Conservation (phyloP, 164 flowering plant genomes). For the Houttuynia cordata region DNA sequence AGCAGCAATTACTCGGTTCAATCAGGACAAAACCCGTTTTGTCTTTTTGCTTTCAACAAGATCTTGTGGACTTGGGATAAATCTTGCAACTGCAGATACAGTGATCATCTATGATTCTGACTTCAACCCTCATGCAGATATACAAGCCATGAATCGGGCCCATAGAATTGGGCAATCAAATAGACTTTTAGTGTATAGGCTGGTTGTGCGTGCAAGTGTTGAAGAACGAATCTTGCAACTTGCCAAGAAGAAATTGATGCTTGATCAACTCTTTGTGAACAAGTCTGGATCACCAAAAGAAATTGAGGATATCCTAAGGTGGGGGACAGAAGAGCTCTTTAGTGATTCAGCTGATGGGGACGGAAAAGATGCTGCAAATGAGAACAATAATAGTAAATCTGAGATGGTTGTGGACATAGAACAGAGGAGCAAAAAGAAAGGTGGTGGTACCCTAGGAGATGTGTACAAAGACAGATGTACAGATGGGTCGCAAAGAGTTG, state of each 20-base stretch:
- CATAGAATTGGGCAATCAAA: slow-evolving; percentile 98
- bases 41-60: slow-evolving; percentile 93
- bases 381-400: slow-evolving; percentile 30
- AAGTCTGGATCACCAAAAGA: slow-evolving; percentile 95
- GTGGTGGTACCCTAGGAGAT: slow-evolving; percentile 94
- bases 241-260: slow-evolving; percentile 97
- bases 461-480: slow-evolving; percentile 49
- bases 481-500: slow-evolving; percentile 53
- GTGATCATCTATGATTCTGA: slow-evolving; percentile 98
- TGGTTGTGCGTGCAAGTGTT: slow-evolving; percentile 97
- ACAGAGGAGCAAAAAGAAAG: slow-evolving; percentile 46
- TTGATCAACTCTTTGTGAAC: slow-evolving; percentile 96
- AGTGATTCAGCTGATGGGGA: slow-evolving; percentile 33
- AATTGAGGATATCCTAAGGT: slow-evolving; percentile 87
- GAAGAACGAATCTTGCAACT: slow-evolving; percentile 98
- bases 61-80: slow-evolving; percentile 97
- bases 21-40: slow-evolving; percentile 90
- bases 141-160: slow-evolving; percentile 99
- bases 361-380: slow-evolving; percentile 39
- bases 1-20: slow-evolving; percentile 85
- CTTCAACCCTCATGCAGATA: slow-evolving; percentile 98
- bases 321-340: slow-evolving; percentile 99
- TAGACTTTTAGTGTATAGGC: slow-evolving; percentile 88
- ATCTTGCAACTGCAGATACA: slow-evolving; percentile 98
- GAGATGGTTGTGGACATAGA: slow-evolving; percentile 45